phyloP scores from a whole-genome alignment of 176 grass and related monocot species.

The Stipa capillata region DNA sequence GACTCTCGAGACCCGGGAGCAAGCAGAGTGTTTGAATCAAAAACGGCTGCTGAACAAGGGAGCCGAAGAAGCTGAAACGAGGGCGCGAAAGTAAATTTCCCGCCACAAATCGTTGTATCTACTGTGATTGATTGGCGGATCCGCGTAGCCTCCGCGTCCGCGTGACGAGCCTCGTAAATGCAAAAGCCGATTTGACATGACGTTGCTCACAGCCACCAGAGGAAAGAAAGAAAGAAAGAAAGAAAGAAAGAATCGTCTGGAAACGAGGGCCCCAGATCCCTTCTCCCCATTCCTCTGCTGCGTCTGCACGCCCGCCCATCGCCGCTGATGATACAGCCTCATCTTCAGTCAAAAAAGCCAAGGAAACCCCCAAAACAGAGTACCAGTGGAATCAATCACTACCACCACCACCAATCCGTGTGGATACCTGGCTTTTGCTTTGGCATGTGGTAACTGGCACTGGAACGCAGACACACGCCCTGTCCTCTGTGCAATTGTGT shows the following conservation, averaged over 20 bases:
- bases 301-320: too few relatives aligned
- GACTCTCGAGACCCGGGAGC: too few relatives aligned
- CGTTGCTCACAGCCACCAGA: background rate
- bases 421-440: background rate
- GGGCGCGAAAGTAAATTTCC: background rate
- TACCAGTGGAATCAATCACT: background rate
- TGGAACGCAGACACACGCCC: background rate
- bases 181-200: background rate
- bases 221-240: background rate
- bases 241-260: background rate
- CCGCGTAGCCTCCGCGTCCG: slow-evolving; percentile 19
- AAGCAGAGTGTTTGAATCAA: too few relatives aligned
- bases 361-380: background rate
- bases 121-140: background rate
- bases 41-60: background rate
- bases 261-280: background rate
- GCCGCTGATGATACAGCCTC: too few relatives aligned
- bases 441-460: slow-evolving; percentile 21
- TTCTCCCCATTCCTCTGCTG: too few relatives aligned
- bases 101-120: background rate
- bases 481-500: background rate
- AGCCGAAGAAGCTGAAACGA: background rate
- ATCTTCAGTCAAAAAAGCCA: background rate
- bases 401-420: background rate
- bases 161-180: background rate